A percentile compares a stretch with the other conserved stretches of the same genome.
These are phyloP conservation scores for Pyricularia sp. DNA, from an alignment of 2,329 filamentous ascomycete genomes.

Conservation along the genomic window DNA sequence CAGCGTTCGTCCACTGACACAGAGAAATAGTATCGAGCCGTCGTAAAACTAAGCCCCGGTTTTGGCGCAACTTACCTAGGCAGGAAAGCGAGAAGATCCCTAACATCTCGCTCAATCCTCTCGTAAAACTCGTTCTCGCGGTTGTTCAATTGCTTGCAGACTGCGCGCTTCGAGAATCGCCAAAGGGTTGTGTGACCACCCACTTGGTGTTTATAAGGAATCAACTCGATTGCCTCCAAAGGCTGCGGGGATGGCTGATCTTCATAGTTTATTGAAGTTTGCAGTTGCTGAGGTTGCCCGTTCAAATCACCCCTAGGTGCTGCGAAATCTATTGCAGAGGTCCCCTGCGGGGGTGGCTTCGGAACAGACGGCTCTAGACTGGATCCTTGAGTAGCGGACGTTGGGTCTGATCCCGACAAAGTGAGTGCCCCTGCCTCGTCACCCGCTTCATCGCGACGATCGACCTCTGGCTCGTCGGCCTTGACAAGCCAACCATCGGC, in stretches of 20 bases:
- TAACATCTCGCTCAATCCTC: constrained; percentile 83
- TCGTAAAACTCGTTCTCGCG: constrained; percentile 99
- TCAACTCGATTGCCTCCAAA: constrained; percentile 85
- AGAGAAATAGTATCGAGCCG: not conserved
- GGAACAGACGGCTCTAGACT: not conserved
- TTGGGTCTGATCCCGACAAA: not conserved
- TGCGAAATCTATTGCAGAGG: not conserved
- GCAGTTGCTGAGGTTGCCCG: not conserved
- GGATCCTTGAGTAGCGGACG: not conserved
- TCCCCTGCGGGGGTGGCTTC: not conserved
- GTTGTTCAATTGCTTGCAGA: constrained; percentile 98
- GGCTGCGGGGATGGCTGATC: constrained; percentile 46
- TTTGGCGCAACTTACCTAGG: constrained; percentile 53
- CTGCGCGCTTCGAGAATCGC: constrained; percentile 86
- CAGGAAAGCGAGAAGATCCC: constrained; percentile 80
- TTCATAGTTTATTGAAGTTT: not conserved
- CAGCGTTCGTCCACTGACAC: not conserved
- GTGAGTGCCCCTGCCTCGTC: not conserved
- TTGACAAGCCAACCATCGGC: constrained; percentile 42
- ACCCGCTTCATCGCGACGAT: constrained; percentile 9
- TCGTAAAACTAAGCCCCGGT: not conserved
- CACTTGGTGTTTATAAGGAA: constrained; percentile 95
- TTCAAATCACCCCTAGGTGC: not conserved
- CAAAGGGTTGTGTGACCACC: constrained; percentile 95
- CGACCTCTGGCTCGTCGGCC: constrained; percentile 38